phyloP scores from a whole-genome alignment of 2,329 filamentous ascomycete genomes.

The Aspergillus pseudoglaucus region DNA sequence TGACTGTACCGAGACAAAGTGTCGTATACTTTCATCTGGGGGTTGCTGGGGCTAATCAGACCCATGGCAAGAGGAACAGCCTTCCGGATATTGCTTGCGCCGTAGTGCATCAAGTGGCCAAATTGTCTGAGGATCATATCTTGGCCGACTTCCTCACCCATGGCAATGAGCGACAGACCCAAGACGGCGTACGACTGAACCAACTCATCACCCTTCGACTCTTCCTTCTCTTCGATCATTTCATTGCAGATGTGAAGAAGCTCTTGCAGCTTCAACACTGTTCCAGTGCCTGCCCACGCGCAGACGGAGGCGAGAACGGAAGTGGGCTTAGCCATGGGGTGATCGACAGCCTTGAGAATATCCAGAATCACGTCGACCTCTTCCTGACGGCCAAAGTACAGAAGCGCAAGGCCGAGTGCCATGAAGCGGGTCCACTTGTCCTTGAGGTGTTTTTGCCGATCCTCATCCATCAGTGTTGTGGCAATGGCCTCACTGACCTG shows the following conservation, averaged over 20 bases:
- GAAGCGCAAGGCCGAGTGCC: conserved; percentile 81
- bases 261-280: conserved; percentile 94
- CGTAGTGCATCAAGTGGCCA: conserved; percentile 98
- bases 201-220: conserved; percentile 91
- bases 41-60: conserved; percentile 92
- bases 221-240: conserved; percentile 87
- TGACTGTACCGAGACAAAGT: conserved; percentile 95
- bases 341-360: conserved; percentile 92
- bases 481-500: conserved; percentile 90
- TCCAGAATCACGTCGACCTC: conserved; percentile 98
- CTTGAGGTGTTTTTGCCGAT: conserved; percentile 81
- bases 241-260: conserved; percentile 97
- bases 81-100: conserved; percentile 92
- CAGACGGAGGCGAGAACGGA: conserved; percentile 92
- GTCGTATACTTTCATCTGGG: conserved; percentile 99
- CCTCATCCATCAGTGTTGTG: conserved; percentile 87
- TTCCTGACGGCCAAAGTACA: conserved; percentile 95
- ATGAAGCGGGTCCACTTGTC: conserved; percentile 99
- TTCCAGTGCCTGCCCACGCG: conserved; percentile 95
- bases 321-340: conserved; percentile 95
- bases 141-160: conserved; percentile 97
- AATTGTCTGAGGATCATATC: conserved; percentile 98
- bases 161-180: conserved; percentile 86
- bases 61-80: conserved; percentile 96
- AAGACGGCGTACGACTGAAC: conserved; percentile 94